Evolutionary conservation across 805 yeast genomes (phyloP).

Genomic region (Yarrowia sp.): DNA sequence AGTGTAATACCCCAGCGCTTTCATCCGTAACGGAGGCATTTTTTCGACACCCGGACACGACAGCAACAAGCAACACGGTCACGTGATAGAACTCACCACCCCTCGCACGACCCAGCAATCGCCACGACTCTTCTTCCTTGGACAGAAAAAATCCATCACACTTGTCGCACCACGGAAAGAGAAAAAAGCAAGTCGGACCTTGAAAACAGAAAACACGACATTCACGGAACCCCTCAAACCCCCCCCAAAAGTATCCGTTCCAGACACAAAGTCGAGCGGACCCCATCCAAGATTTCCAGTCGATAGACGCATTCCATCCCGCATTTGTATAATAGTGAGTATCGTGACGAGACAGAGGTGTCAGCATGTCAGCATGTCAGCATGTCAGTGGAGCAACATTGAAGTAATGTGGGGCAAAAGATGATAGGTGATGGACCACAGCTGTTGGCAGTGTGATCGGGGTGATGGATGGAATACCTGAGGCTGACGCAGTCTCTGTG

Average conservation of each 20-base stretch:
- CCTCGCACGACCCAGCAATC: background rate
- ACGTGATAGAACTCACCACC: background rate
- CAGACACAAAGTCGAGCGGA: background rate
- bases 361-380: background rate
- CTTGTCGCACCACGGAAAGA: background rate
- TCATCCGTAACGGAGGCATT: background rate
- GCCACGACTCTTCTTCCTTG: background rate
- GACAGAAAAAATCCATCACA: too few relatives aligned
- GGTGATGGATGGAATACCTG: too few relatives aligned
- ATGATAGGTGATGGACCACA: too few relatives aligned
- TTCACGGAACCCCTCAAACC: background rate
- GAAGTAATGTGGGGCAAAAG: background rate
- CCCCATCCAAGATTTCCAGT: background rate
- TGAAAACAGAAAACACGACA: background rate
- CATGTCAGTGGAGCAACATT: background rate
- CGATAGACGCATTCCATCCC: slow-evolving; percentile 7
- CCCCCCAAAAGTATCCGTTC: background rate
- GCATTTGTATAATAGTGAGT: slow-evolving; percentile 35
- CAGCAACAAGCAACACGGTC: background rate
- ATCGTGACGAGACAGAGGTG: background rate
- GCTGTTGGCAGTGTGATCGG: background rate
- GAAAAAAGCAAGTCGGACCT: slow-evolving; percentile 11
- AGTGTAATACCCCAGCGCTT: background rate
- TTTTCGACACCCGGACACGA: slow-evolving; percentile 1
- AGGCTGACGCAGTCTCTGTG: too few relatives aligned